Evolutionary conservation across 148 eudicot genomes (phyloP).

Genomic region (Polygonum maritimum): DNA sequence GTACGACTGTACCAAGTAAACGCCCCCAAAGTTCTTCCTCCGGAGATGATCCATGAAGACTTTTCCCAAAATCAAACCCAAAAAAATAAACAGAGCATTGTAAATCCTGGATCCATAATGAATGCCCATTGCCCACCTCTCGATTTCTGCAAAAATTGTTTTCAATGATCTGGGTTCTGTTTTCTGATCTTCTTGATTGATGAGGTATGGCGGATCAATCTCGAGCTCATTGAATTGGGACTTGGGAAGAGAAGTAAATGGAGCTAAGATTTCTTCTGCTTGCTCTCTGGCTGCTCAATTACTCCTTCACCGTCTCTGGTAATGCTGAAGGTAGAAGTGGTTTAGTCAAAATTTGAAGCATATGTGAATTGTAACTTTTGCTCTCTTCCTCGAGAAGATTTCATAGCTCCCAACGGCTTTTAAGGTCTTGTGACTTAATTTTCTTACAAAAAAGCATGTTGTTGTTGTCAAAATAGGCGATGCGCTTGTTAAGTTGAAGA

Average conservation of each 20-base stretch:
- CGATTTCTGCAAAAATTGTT: neutral
- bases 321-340: conserved; percentile 3
- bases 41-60: too few species aligned
- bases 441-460: neutral
- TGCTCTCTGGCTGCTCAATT: neutral
- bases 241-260: neutral
- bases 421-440: neutral
- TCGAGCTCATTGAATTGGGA: neutral
- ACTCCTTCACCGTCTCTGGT: neutral
- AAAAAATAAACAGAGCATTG: too few species aligned
- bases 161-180: neutral
- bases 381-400: too few species aligned
- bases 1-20: too few species aligned
- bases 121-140: neutral
- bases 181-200: neutral
- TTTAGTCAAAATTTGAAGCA: neutral
- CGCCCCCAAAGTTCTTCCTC: too few species aligned
- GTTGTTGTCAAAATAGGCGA: conserved; percentile 6
- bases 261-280: neutral
- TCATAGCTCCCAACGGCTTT: too few species aligned
- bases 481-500: conserved; percentile 10
- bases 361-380: too few species aligned
- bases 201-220: neutral
- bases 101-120: too few species aligned
- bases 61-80: too few species aligned